phyloP scores from a whole-genome alignment of 2,329 filamentous ascomycete species.

The Alternaria angustiovoidea region DNA sequence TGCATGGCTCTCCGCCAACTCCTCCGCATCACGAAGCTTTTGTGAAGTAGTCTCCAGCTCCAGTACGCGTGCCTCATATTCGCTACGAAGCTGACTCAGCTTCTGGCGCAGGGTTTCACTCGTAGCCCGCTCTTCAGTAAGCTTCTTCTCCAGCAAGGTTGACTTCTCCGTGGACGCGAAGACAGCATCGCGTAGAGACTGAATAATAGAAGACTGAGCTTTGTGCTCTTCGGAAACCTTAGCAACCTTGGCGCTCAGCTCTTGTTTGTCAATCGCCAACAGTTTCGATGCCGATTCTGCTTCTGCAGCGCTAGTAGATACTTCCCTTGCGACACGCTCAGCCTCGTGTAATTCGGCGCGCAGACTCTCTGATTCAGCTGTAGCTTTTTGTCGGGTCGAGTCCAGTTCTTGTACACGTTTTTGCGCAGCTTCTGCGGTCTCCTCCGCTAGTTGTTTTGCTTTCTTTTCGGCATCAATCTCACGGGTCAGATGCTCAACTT shows the following conservation, averaged over 20 bases:
- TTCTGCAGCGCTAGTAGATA: conserved; percentile 79
- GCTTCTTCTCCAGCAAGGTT: conserved; percentile 76
- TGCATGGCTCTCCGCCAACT: conserved; percentile 85
- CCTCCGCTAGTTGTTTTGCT: conserved; percentile 84
- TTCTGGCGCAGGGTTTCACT: conserved; percentile 80
- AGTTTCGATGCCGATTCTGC: conserved; percentile 77
- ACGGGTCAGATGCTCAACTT: conserved; percentile 70
- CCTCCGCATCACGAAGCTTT: conserved; percentile 83
- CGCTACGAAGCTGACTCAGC: conserved; percentile 76
- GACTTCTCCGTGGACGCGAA: conserved; percentile 80
- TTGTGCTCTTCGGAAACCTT: conserved; percentile 72
- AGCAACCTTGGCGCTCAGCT: conserved; percentile 73
- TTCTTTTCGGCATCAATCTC: conserved; percentile 84
- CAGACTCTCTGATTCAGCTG: conserved; percentile 83
- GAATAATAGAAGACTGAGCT: conserved; percentile 75
- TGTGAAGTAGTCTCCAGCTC: conserved; percentile 80
- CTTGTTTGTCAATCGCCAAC: conserved; percentile 85
- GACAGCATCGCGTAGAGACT: conserved; percentile 79
- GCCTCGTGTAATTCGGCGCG: conserved; percentile 84
- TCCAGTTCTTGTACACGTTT: conserved; percentile 86
- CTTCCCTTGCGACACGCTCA: conserved; percentile 80
- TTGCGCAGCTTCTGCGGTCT: conserved; percentile 82
- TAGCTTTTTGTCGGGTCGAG: conserved; percentile 80
- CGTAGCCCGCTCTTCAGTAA: conserved; percentile 81
- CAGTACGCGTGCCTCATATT: conserved; percentile 80